Percentiles rank a stretch among this genome's conserved stretches.
Conservation (phyloP, 2,329 filamentous ascomycete species). For the Coniochaeta hoffmannii region DNA sequence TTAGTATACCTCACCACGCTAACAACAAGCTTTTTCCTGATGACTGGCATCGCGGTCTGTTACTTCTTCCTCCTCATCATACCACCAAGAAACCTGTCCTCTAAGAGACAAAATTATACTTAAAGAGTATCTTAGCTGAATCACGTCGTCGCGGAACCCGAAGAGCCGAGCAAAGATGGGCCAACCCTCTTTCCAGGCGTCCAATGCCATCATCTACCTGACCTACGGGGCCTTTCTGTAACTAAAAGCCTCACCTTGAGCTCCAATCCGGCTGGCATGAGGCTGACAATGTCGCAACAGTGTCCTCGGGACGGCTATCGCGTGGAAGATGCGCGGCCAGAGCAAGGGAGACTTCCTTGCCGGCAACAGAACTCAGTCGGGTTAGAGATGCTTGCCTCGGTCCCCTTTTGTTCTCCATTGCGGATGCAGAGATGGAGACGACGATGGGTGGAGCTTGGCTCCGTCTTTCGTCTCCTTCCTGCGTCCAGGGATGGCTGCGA, state of each 20-base stretch:
- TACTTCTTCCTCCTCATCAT: not conserved
- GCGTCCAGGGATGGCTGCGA: not conserved
- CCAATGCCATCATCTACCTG: constrained; percentile 76
- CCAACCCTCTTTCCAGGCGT: constrained; percentile 65
- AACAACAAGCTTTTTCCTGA: not conserved
- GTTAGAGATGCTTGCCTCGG: constrained; percentile 41
- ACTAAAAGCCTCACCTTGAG: not conserved
- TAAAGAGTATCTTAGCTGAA: not conserved
- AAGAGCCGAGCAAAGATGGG: constrained; percentile 47
- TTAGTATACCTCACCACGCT: not conserved
- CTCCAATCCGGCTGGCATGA: not conserved
- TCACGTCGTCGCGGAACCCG: not conserved
- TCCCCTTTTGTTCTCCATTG: constrained; percentile 5
- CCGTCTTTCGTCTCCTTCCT: not conserved
- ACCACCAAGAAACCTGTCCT: not conserved
- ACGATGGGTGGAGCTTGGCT: constrained; percentile 9
- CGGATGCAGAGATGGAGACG: not conserved
- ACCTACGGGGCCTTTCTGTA: constrained; percentile 74
- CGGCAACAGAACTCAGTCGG: constrained; percentile 76
- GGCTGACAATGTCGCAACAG: constrained; percentile 30
- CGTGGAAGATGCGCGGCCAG: constrained; percentile 54
- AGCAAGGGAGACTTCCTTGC: constrained; percentile 65
- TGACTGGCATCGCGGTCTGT: no score
- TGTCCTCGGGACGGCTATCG: constrained; percentile 52
- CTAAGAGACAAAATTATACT: not conserved